phyloP scores from a whole-genome alignment of 805 yeast species.

The Kurtzmaniella fragi region DNA sequence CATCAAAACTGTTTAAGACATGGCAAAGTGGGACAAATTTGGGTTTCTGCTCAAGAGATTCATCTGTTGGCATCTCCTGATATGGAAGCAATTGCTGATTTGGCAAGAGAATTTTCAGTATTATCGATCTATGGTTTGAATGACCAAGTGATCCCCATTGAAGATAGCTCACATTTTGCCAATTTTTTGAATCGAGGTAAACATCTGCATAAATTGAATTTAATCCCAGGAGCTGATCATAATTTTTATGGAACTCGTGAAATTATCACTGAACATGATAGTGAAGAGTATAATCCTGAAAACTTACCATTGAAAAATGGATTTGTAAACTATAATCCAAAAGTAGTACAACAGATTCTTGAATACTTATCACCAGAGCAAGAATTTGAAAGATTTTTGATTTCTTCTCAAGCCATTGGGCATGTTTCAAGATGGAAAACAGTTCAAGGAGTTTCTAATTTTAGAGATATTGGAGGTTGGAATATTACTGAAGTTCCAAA shows the following conservation, averaged over 20 bases:
- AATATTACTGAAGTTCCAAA: conserved; percentile 7
- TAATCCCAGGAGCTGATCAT: conserved; percentile 74
- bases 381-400: conserved; percentile 51
- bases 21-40: conserved; percentile 41
- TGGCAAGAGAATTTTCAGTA: conserved; percentile 47
- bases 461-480: conserved; percentile 83
- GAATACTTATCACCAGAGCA: conserved; percentile 44
- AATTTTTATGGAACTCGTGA: conserved; percentile 57
- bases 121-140: conserved; percentile 66
- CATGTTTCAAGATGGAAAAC: conserved; percentile 52
- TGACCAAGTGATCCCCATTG: conserved; percentile 62
- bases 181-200: conserved; percentile 53
- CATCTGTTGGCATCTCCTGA: conserved; percentile 46
- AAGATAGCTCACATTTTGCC: conserved; percentile 57
- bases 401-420: conserved; percentile 28
- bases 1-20: conserved; percentile 33
- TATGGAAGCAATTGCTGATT: conserved; percentile 31
- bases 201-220: conserved; percentile 41
- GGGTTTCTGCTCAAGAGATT: conserved; percentile 49
- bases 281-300: conserved; percentile 29
- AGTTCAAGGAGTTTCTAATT: conserved; percentile 65
- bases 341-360: conserved; percentile 45
- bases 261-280: conserved; percentile 29
- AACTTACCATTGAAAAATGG: conserved; percentile 41
- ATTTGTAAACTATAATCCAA: conserved; percentile 52